phyloP scores from a whole-genome alignment of 805 yeast genomes.

The Kazachstania bromeliacearum region DNA sequence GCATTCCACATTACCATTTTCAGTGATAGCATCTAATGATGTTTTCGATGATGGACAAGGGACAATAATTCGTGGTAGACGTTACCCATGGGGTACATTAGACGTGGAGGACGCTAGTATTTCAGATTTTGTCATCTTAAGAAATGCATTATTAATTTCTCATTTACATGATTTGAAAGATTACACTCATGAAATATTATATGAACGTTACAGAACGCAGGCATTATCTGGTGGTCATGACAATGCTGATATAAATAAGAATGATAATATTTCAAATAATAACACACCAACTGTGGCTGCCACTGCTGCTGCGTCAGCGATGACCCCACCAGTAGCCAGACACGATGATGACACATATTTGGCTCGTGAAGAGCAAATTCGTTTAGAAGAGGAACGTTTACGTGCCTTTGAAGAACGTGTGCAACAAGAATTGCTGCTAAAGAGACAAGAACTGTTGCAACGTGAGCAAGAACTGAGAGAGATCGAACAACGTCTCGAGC shows the following conservation, averaged over 20 bases:
- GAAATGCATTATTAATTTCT: constrained; percentile 70
- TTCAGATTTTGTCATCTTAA: constrained; percentile 71
- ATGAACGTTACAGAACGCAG: constrained; percentile 84
- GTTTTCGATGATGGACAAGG: constrained; percentile 40
- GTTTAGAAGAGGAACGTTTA: constrained; percentile 80
- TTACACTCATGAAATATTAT: constrained; percentile 73
- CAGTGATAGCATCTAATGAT: constrained; percentile 61
- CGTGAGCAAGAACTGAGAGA: constrained; percentile 80
- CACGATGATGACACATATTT: constrained; percentile 34
- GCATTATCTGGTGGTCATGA: constrained; percentile 49
- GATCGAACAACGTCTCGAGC: constrained; percentile 60
- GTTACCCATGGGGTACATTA: constrained; percentile 52
- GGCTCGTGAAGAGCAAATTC: constrained; percentile 81
- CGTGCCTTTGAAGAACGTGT: constrained; percentile 81
- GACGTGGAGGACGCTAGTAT: constrained; percentile 63
- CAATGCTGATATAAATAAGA: constrained; percentile 12
- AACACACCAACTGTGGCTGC: neutral
- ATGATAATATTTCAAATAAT: neutral
- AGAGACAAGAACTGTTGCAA: constrained; percentile 72
- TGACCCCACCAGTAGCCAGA: constrained; percentile 1
- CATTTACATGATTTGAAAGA: constrained; percentile 86
- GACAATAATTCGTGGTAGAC: constrained; percentile 37
- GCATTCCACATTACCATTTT: constrained; percentile 56
- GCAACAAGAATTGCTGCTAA: constrained; percentile 72
- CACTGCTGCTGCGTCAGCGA: neutral